Percentiles rank a stretch among this genome's conserved stretches.
Conservation (phyloP, 2,329 filamentous ascomycete species). For the Neonectria punicea region DNA sequence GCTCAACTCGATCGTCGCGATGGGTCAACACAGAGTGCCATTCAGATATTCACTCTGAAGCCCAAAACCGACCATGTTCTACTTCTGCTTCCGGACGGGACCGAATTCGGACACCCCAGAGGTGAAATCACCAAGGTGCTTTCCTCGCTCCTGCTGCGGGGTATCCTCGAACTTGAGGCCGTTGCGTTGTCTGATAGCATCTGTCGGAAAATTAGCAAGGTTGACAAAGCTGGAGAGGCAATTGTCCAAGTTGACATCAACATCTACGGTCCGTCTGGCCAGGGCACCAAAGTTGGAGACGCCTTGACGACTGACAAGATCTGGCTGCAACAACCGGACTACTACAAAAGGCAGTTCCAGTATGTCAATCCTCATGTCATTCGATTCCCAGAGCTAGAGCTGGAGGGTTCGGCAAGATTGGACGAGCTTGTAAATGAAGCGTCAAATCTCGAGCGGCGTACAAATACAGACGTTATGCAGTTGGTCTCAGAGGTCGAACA, state of each 20-base stretch:
- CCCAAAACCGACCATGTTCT: not conserved
- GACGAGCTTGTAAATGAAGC: conserved; percentile 8
- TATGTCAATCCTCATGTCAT: conserved; percentile 31
- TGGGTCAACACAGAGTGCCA: not conserved
- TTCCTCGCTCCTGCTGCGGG: not conserved
- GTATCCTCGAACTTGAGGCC: conserved; percentile 24
- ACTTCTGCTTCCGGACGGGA: not conserved
- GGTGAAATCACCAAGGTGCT: conserved; percentile 8
- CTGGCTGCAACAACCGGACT: conserved; percentile 49
- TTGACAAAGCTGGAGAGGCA: conserved; percentile 42
- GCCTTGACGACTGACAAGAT: conserved; percentile 44
- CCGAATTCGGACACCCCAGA: conserved; percentile 7
- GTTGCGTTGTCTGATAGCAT: conserved; percentile 21
- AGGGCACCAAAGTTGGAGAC: conserved; percentile 39
- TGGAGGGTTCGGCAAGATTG: not conserved
- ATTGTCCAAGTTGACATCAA: conserved; percentile 47
- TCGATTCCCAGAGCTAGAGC: conserved; percentile 9
- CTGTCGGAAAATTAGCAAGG: conserved; percentile 37
- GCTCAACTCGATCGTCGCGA: not conserved
- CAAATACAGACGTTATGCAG: not conserved
- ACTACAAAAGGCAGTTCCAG: conserved; percentile 17
- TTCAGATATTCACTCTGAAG: not conserved
- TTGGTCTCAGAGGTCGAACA: conserved; percentile 34
- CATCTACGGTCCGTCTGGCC: conserved; percentile 47
- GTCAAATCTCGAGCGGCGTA: not conserved